Evolutionary conservation across 805 yeast species (phyloP).

Genomic region (Saturnispora diversa): DNA sequence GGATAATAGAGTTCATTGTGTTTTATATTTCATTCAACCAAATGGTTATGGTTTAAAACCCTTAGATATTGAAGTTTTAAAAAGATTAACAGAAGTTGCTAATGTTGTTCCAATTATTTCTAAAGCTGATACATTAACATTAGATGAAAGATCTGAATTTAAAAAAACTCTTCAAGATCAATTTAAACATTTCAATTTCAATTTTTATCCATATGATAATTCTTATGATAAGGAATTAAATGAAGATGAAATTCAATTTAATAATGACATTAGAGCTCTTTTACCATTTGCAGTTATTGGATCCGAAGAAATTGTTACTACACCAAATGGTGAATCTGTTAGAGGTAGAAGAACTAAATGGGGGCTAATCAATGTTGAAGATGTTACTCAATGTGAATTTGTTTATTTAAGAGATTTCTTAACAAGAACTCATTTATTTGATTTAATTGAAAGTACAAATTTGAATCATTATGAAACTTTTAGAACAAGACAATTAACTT

Average conservation of each 20-base stretch:
- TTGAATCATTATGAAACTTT: constrained; percentile 84
- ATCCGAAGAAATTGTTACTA: constrained; percentile 62
- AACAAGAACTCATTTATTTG: constrained; percentile 92
- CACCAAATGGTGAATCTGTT: constrained; percentile 67
- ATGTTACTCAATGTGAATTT: constrained; percentile 92
- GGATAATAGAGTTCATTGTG: constrained; percentile 91
- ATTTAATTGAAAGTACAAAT: constrained; percentile 87
- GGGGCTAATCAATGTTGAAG: constrained; percentile 92
- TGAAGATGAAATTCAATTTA: constrained; percentile 65
- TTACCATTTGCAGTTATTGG: constrained; percentile 96
- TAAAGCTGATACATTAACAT: constrained; percentile 82
- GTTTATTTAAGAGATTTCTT: constrained; percentile 88
- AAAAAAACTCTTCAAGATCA: constrained; percentile 73
- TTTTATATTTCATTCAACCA: constrained; percentile 85
- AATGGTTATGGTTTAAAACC: constrained; percentile 78
- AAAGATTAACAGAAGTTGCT: constrained; percentile 78
- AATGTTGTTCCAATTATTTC: constrained; percentile 95
- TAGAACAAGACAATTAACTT: constrained; percentile 88
- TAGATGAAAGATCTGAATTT: constrained; percentile 72
- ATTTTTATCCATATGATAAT: constrained; percentile 74
- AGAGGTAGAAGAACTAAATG: constrained; percentile 90
- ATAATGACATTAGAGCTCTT: constrained; percentile 63
- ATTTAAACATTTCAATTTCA: constrained; percentile 62
- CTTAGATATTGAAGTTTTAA: constrained; percentile 74
- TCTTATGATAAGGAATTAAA: constrained; percentile 34